Evolutionary conservation across 305 asterid species (phyloP), one percentile per base, ranked within the genome.

Genomic region (Fraxinus platypoda): DNA sequence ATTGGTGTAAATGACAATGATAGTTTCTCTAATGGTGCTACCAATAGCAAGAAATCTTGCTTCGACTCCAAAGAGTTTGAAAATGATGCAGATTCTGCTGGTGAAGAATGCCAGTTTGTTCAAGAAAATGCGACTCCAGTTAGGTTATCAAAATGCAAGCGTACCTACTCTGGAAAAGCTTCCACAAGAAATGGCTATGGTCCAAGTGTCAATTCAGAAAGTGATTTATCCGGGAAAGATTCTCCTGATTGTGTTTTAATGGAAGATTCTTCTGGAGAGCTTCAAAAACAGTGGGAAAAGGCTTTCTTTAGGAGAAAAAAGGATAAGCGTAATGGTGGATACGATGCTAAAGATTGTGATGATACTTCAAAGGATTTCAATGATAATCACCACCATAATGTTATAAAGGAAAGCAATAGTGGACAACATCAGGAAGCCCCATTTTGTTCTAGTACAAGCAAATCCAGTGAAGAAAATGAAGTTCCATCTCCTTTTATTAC

Each of bases 221-320:
- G 77, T 80, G 90, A 87, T 77, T 84, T 89, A 57, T 91, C 93
- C 64, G 93, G 81, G 75, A 38, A 78, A 54, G 96, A 91, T 77
- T 76, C 28, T 86, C 83, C 84, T 81, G 98, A 93, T 81, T 91
- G 92, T 76, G 97, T 86, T 76, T 37, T 94, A 83, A 84, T 93
- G 87, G 98, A 86, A 86, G 98, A 92, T 88, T 84, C 87, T 84
- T 90, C 88, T 81, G 95, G 97, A 9, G 73, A 84, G 86, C 86
- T 94, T 84, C 91, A 89, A 74, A 92, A 93, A 86, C 86, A 81
- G 85, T 95, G 99, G 99, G 95, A 93, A 87, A 90, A 85, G 84
- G 98, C 99, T 82, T 91, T 85, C 70, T 86, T 78, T 28, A 93
- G 86, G 91, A 90, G 94, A 83, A 89, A 80, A 84, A 82, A 80